These are phyloP conservation scores for Fusarium ambrosium DNA, from an alignment of 2,329 filamentous ascomycete genomes.

Conservation along the genomic window DNA sequence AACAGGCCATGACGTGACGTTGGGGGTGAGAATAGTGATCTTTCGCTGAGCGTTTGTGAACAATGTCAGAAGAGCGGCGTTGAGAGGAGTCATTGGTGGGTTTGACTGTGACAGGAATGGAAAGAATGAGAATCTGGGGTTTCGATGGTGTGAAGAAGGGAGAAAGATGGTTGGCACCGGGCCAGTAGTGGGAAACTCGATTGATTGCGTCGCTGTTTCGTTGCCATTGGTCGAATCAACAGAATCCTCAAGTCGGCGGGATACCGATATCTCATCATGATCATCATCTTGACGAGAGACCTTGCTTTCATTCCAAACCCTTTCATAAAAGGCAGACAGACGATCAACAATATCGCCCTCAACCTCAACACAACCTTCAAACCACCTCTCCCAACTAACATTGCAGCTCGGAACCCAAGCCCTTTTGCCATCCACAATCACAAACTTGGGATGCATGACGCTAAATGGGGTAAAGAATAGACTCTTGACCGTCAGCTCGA, in stretches of 20 bases:
- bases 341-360: slow-evolving; percentile 71
- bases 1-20: slow-evolving; percentile 77
- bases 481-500: slow-evolving; percentile 80
- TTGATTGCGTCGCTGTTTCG: slow-evolving; percentile 47
- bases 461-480: slow-evolving; percentile 85
- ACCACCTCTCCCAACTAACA: slow-evolving; percentile 89
- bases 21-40: slow-evolving; percentile 83
- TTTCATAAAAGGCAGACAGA: slow-evolving; percentile 76
- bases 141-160: slow-evolving; percentile 79
- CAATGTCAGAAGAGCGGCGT: slow-evolving; percentile 72
- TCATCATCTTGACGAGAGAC: slow-evolving; percentile 7
- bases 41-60: slow-evolving; percentile 68
- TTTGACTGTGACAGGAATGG: slow-evolving; percentile 64
- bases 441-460: slow-evolving; percentile 90
- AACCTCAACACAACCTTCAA: slow-evolving; percentile 81
- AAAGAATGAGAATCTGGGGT: slow-evolving; percentile 73
- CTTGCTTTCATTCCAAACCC: slow-evolving; percentile 70
- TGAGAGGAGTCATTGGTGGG: slow-evolving; percentile 76
- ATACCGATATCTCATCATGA: neutral
- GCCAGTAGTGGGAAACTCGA: slow-evolving; percentile 40
- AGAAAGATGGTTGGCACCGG: slow-evolving; percentile 72
- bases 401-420: slow-evolving; percentile 86
- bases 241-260: too few species aligned
- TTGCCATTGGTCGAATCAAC: slow-evolving; percentile 26
- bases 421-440: slow-evolving; percentile 76